Conservation (phyloP, 108 stramenopile genomes). For the Parietichytrium sp. region DNA sequence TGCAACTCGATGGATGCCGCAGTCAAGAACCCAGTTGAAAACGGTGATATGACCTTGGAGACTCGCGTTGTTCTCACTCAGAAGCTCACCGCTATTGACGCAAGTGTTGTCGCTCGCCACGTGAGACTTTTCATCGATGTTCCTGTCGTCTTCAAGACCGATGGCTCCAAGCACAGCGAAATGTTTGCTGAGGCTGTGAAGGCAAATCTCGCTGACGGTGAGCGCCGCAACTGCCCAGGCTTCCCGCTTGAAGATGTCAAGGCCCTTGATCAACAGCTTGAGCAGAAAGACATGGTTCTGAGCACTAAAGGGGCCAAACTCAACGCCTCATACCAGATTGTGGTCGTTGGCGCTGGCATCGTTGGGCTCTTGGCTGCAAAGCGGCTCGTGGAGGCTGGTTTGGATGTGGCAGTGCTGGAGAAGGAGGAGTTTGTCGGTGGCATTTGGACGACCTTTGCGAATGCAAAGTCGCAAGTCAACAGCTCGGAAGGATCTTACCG, state of each 20-base stretch:
- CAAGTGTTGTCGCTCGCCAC: not conserved
- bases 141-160: not conserved
- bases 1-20: not conserved
- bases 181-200: not conserved
- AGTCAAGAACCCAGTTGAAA: not conserved
- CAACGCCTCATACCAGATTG: not conserved
- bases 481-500: slow-evolving; percentile 34
- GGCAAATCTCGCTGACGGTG: slow-evolving; percentile 11
- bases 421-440: slow-evolving; percentile 17
- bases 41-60: not conserved
- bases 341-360: slow-evolving; percentile 34
- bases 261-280: not conserved
- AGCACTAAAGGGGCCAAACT: not conserved
- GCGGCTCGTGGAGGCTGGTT: not conserved
- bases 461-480: slow-evolving; percentile 33
- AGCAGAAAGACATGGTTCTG: not conserved
- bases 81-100: not conserved
- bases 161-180: not conserved
- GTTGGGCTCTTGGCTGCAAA: not conserved
- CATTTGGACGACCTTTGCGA: slow-evolving; percentile 40
- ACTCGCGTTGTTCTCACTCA: slow-evolving; percentile 5
- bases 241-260: not conserved
- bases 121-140: not conserved
- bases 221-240: not conserved
- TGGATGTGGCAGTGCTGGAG: not conserved